phyloP scores from a whole-genome alignment of 2,329 filamentous ascomycete species.

The Nemania sp. region DNA sequence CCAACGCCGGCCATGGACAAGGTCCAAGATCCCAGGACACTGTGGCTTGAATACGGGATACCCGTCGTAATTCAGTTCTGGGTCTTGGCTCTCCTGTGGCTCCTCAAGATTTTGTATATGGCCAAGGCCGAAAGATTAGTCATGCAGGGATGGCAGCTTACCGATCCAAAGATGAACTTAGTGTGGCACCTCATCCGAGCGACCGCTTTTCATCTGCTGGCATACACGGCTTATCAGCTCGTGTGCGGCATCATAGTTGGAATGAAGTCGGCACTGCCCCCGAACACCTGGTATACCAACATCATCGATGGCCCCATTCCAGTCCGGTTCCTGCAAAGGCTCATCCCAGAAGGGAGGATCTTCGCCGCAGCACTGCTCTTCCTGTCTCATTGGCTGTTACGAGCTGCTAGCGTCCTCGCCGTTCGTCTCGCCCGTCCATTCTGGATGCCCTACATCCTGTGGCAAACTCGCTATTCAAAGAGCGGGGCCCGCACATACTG shows the following conservation, averaged over 20 bases:
- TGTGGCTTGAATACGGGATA: constrained; percentile 30
- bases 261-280: background rate
- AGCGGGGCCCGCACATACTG: constrained; percentile 2
- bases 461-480: constrained; percentile 26
- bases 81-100: constrained; percentile 28
- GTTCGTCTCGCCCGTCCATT: constrained; percentile 12
- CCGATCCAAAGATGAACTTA: constrained; percentile 25
- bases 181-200: constrained; percentile 31
- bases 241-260: constrained; percentile 18
- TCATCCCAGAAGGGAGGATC: constrained; percentile 12
- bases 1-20: constrained; percentile 23
- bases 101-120: constrained; percentile 28
- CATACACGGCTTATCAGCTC: constrained; percentile 37
- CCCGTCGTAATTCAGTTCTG: constrained; percentile 29
- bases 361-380: constrained; percentile 22
- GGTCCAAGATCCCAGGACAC: background rate
- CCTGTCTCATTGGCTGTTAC: constrained; percentile 25
- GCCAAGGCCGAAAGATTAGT: constrained; percentile 29
- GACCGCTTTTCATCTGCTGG: constrained; percentile 33
- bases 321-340: constrained; percentile 1
- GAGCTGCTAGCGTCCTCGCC: constrained; percentile 10
- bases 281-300: background rate
- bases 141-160: constrained; percentile 12
- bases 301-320: background rate
- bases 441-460: constrained; percentile 31